Conservation (phyloP, 176 grass and related monocot species). For the Oryza longistaminata region DNA sequence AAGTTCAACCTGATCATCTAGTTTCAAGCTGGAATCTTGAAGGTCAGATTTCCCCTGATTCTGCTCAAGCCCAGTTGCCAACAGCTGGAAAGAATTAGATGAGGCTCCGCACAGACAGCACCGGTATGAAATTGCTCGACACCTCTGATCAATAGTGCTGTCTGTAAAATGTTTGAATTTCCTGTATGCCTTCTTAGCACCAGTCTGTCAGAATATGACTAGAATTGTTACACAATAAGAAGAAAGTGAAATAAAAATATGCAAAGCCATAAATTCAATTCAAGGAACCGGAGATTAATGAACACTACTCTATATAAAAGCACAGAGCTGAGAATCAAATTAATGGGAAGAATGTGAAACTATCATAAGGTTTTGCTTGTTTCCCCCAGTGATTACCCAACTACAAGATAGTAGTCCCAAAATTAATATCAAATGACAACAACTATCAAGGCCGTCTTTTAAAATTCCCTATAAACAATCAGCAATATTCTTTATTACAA, state of each 20-base stretch:
- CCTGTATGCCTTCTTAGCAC: slow-evolving; percentile 63
- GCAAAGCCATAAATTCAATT: neutral
- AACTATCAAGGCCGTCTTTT: neutral
- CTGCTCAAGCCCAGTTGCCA: slow-evolving; percentile 47
- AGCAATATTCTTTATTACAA: neutral
- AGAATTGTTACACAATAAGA: slow-evolving; percentile 25
- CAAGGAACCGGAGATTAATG: neutral
- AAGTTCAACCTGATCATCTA: slow-evolving; percentile 59
- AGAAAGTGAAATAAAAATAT: slow-evolving; percentile 2
- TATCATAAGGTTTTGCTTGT: neutral
- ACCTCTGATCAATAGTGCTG: slow-evolving; percentile 54
- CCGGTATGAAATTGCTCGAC: slow-evolving; percentile 41
- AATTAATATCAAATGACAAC: neutral
- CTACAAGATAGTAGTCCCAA: neutral
- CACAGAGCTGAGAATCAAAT: neutral
- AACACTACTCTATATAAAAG: neutral
- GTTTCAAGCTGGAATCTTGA: slow-evolving; percentile 31
- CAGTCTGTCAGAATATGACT: slow-evolving; percentile 55
- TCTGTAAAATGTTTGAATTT: slow-evolving; percentile 61
- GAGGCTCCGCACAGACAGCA: slow-evolving; percentile 73
- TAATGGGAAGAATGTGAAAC: neutral
- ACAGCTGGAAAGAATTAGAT: slow-evolving; percentile 61
- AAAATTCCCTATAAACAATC: neutral
- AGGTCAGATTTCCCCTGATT: slow-evolving; percentile 43
- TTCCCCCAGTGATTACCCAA: neutral